These are phyloP conservation scores for Aspergillus awamori DNA, from an alignment of 2,329 filamentous ascomycete genomes.

Conservation along the genomic window DNA sequence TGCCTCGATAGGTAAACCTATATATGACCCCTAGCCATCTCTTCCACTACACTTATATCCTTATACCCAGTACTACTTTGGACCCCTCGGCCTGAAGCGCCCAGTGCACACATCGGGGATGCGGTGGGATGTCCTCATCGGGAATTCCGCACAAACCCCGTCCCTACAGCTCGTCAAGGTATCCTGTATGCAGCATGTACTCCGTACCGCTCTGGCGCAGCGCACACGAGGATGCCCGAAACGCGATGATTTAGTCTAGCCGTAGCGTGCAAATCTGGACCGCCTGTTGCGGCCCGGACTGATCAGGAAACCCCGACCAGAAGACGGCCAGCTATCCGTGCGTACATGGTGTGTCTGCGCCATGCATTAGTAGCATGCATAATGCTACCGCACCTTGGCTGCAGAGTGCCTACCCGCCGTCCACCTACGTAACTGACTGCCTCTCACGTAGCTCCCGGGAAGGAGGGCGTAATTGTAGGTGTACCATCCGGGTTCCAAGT, in stretches of 20 bases:
- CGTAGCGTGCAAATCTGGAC: not conserved
- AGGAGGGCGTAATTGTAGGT: not conserved
- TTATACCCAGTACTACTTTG: no score
- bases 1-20: no score
- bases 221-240: not conserved
- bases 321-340: not conserved
- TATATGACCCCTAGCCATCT: no score
- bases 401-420: constrained; percentile 1
- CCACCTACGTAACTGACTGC: not conserved
- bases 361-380: constrained; percentile 3
- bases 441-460: not conserved
- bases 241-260: not conserved
- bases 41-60: no score
- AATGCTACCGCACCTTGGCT: not conserved
- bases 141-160: not conserved
- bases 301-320: not conserved
- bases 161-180: not conserved
- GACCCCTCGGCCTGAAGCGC: no score
- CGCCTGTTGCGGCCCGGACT: not conserved
- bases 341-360: not conserved
- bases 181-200: not conserved
- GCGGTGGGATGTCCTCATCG: not conserved
- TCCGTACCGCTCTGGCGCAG: not conserved
- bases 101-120: no score
- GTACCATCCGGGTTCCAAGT: not conserved